Evolutionary conservation across 2,329 filamentous ascomycete species (phyloP), one percentile per base, ranked within the genome.

Genomic region (Emmonsiellopsis sp.): DNA sequence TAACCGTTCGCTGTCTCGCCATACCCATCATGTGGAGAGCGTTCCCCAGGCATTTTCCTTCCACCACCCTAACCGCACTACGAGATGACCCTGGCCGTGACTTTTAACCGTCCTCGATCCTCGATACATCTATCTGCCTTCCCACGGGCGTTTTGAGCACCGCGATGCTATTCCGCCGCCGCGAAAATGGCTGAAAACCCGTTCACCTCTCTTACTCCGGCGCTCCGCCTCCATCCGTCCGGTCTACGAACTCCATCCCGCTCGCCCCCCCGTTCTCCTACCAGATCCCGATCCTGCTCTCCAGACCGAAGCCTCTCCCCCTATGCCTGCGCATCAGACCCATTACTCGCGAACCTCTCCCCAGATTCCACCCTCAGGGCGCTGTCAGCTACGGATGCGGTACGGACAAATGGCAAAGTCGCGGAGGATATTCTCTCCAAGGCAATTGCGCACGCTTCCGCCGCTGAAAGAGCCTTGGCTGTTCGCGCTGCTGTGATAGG

Each of bases 401-500:
- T 75, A 5, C 65, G 67, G 6, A 65, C 63, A n/a, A 66, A 69
- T 45, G 66, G 67, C 57, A 57, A 63, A 52, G 61, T 61, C 21
- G 65, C 70, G 10, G 65, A 74, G 51, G 67, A 71, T 60, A 65
- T 71, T 33, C 63, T 77, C 13, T 63, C 67, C 33, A 68, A 69
- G 47, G 80, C 78, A 64, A 80, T 83, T 58, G 74, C 77, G 2
- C 71, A 73, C 54, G 78, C 80, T 9, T 80, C 80, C 2, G 67
- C 72, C 1, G 73, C 77, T 9, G 80, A 85, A 65, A 73, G 80
- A 59, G 78, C 79, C 33, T 68, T 84, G 56, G 82, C 80, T 6
- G 75, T 77, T 51, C 75, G 79, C 57, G 81, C 82, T 31, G 81
- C 81, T 32, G 71, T 79, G 61, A 77, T 77, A 31, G 80, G 79